Conservation (phyloP, 129 eudicot genomes). For the Silybum marianum region DNA sequence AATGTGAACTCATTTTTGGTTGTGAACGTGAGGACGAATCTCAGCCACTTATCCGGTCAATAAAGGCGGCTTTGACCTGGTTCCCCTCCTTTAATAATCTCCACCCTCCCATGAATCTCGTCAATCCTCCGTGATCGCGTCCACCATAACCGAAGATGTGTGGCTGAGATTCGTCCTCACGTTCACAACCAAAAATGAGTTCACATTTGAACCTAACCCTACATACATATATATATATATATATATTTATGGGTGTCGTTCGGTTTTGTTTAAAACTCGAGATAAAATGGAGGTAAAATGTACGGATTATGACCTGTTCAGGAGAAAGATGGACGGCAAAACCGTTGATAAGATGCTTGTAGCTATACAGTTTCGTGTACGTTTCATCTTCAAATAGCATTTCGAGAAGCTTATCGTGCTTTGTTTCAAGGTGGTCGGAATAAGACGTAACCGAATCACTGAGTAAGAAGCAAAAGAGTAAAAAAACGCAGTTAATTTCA, state of each 20-base stretch:
- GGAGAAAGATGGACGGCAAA: slow-evolving; percentile 87
- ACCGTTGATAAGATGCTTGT: slow-evolving; percentile 89
- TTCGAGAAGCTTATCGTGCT: slow-evolving; percentile 81
- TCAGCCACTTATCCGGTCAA: too few relatives aligned
- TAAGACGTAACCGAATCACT: slow-evolving; percentile 85
- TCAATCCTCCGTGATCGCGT: too few relatives aligned
- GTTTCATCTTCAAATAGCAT: slow-evolving; percentile 67
- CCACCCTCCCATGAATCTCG: too few relatives aligned
- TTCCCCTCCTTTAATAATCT: too few relatives aligned
- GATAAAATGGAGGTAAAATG: slow-evolving; percentile 3
- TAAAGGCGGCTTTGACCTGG: too few relatives aligned
- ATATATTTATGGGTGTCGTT: background rate
- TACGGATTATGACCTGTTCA: slow-evolving; percentile 79
- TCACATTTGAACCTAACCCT: too few relatives aligned
- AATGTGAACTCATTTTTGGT: too few relatives aligned
- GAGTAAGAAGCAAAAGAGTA: slow-evolving; percentile 7
- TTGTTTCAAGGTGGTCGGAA: slow-evolving; percentile 73
- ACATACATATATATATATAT: too few relatives aligned
- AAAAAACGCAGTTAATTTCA: background rate
- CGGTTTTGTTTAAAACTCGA: background rate
- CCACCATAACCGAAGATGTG: too few relatives aligned
- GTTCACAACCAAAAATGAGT: too few relatives aligned
- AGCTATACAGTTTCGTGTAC: slow-evolving; percentile 90
- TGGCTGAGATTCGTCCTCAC: too few relatives aligned
- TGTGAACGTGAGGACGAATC: too few relatives aligned